Conservation (phyloP, 768 basidiomycete species). For the Boletus fagicola region DNA sequence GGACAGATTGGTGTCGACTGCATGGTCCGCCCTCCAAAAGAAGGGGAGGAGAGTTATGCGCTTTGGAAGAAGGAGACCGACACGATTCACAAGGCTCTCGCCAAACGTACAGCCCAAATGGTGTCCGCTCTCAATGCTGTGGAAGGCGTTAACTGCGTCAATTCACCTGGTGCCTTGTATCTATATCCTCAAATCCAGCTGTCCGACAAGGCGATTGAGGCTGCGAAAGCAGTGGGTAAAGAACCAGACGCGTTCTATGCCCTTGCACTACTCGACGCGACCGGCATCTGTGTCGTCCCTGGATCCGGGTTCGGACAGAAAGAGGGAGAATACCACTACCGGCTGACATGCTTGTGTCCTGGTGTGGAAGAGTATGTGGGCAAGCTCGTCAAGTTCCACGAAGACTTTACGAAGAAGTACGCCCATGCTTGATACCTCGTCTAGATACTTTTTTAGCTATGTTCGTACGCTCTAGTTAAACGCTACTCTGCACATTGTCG, state of each 20-base stretch:
- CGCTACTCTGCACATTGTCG: background rate
- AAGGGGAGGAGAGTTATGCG: slow-evolving; percentile 70
- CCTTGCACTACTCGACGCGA: slow-evolving; percentile 77
- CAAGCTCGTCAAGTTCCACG: slow-evolving; percentile 77
- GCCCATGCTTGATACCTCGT: slow-evolving; percentile 15
- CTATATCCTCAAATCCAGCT: slow-evolving; percentile 84
- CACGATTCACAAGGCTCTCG: slow-evolving; percentile 71
- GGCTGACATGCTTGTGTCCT: slow-evolving; percentile 92
- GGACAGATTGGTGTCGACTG: slow-evolving; percentile 95
- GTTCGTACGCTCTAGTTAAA: background rate
- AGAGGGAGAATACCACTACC: slow-evolving; percentile 86
- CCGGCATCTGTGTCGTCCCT: slow-evolving; percentile 92
- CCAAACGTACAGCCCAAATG: slow-evolving; percentile 69
- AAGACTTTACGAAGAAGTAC: slow-evolving; percentile 55
- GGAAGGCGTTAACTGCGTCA: slow-evolving; percentile 86
- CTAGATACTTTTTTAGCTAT: background rate
- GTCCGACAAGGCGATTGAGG: slow-evolving; percentile 67
- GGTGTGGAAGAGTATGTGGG: slow-evolving; percentile 91
- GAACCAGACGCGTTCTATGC: slow-evolving; percentile 90
- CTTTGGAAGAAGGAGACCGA: slow-evolving; percentile 85
- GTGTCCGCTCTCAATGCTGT: slow-evolving; percentile 74
- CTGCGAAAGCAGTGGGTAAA: slow-evolving; percentile 69
- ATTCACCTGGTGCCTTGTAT: slow-evolving; percentile 91
- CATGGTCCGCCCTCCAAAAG: slow-evolving; percentile 85
- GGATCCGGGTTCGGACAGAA: slow-evolving; percentile 95